These are phyloP conservation scores for Penicillium macrosclerotiorum DNA, from an alignment of 495 filamentous ascomycete genomes.

Conservation along the genomic window DNA sequence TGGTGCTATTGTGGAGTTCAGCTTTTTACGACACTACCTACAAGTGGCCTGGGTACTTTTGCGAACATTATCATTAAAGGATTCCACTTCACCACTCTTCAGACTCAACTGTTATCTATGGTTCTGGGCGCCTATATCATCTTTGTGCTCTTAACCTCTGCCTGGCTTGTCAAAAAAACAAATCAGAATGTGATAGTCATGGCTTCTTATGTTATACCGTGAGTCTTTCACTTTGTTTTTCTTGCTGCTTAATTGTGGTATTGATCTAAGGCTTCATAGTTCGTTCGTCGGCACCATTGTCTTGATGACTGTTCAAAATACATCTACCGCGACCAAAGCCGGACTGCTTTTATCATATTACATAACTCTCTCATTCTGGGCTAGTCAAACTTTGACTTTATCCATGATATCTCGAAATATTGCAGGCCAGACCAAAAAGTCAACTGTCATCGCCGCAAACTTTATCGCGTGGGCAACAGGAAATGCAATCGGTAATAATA, in stretches of 20 bases:
- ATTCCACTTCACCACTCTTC: conserved; percentile 41
- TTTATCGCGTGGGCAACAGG: conserved; percentile 45
- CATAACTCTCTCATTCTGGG: conserved; percentile 55
- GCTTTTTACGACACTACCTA: conserved; percentile 65
- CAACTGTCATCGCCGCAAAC: conserved; percentile 43
- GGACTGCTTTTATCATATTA: conserved; percentile 64
- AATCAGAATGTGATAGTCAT: conserved; percentile 64
- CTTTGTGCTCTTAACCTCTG: conserved; percentile 57
- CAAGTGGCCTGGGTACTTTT: conserved; percentile 64
- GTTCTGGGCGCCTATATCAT: conserved; percentile 66
- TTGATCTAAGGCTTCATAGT: conserved; percentile 1
- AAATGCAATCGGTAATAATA: conserved; percentile 35
- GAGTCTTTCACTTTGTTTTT: conserved; percentile 16
- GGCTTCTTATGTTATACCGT: conserved; percentile 63
- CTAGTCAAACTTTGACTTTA: conserved; percentile 55
- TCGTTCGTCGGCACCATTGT: conserved; percentile 60
- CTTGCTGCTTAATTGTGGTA: background rate
- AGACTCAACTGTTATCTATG: conserved; percentile 57
- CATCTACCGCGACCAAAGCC: conserved; percentile 42
- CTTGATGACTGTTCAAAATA: conserved; percentile 58
- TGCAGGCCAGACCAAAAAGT: conserved; percentile 68
- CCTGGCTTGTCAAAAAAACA: conserved; percentile 62
- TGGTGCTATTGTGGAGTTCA: conserved; percentile 53
- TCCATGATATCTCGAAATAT: conserved; percentile 62
- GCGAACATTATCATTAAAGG: conserved; percentile 57